phyloP scores from a whole-genome alignment of 331 rosid genomes.

The Phaseolus coccineus region DNA sequence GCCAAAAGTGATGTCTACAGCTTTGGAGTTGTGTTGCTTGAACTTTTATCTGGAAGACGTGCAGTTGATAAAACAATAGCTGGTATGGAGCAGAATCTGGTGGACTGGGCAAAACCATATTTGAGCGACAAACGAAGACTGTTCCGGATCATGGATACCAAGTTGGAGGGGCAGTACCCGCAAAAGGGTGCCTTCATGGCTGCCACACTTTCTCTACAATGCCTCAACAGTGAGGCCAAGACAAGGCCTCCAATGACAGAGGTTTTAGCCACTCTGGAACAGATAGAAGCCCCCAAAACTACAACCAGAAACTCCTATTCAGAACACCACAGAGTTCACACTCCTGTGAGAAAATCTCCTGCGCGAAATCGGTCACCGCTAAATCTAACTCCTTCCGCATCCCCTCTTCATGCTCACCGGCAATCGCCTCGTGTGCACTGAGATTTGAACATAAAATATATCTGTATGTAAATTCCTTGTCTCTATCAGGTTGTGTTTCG shows the following conservation, averaged over 20 bases:
- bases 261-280: conserved; percentile 74
- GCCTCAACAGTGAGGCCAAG: conserved; percentile 79
- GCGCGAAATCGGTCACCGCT: conserved; percentile 66
- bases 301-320: conserved; percentile 55
- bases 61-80: conserved; percentile 80
- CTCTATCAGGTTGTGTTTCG: conserved; percentile 43
- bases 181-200: conserved; percentile 86
- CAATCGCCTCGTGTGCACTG: conserved; percentile 62
- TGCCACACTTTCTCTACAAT: conserved; percentile 83
- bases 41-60: conserved; percentile 84
- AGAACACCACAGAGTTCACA: conserved; percentile 50
- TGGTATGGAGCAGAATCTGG: conserved; percentile 82
- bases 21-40: conserved; percentile 82
- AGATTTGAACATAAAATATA: background rate
- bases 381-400: conserved; percentile 63
- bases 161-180: conserved; percentile 93
- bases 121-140: conserved; percentile 81
- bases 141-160: conserved; percentile 95
- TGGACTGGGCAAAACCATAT: conserved; percentile 93
- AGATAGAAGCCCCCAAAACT: conserved; percentile 70
- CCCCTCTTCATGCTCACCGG: conserved; percentile 67
- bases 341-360: conserved; percentile 59
- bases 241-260: conserved; percentile 86
- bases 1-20: conserved; percentile 93
- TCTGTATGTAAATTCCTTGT: conserved; percentile 54